Percentiles rank a stretch among this genome's conserved stretches.
These are phyloP conservation scores for Chlorociboria aeruginascens DNA, from an alignment of 495 filamentous ascomycete genomes.

Conservation along the genomic window DNA sequence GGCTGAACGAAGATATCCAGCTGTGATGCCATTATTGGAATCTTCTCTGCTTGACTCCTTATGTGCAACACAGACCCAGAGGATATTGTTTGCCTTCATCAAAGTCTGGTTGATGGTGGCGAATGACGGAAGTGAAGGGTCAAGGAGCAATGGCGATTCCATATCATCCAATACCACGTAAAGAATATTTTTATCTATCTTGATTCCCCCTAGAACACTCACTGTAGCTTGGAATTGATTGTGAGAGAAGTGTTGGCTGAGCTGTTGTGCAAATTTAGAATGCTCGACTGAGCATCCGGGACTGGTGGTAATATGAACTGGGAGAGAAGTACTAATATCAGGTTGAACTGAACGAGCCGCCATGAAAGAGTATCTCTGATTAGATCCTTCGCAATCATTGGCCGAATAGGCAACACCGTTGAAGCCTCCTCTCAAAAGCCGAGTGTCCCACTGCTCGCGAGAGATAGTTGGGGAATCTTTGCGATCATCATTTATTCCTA, in stretches of 20 bases:
- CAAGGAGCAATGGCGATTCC: background rate
- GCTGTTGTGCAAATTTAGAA: too few relatives aligned
- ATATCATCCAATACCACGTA: background rate
- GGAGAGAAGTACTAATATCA: too few relatives aligned
- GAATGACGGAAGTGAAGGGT: constrained; percentile 4
- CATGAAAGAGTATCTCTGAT: background rate
- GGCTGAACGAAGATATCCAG: background rate
- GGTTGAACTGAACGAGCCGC: background rate
- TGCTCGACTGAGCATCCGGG: too few relatives aligned
- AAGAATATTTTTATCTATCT: background rate
- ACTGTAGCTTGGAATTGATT: too few relatives aligned
- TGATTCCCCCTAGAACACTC: too few relatives aligned
- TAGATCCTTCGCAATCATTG: background rate
- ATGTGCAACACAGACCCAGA: background rate
- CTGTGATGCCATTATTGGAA: too few relatives aligned
- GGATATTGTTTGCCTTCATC: background rate
- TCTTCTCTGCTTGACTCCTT: background rate
- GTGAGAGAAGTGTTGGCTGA: too few relatives aligned
- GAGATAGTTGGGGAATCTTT: background rate
- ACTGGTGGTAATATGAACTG: too few relatives aligned
- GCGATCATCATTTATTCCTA: constrained; percentile 3
- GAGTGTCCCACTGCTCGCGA: constrained; percentile 1
- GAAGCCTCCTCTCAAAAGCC: background rate
- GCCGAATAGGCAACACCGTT: background rate
- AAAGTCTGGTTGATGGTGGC: background rate